phyloP scores from a whole-genome alignment of 2,329 filamentous ascomycete species.

The Colletotrichum orchidophilum region DNA sequence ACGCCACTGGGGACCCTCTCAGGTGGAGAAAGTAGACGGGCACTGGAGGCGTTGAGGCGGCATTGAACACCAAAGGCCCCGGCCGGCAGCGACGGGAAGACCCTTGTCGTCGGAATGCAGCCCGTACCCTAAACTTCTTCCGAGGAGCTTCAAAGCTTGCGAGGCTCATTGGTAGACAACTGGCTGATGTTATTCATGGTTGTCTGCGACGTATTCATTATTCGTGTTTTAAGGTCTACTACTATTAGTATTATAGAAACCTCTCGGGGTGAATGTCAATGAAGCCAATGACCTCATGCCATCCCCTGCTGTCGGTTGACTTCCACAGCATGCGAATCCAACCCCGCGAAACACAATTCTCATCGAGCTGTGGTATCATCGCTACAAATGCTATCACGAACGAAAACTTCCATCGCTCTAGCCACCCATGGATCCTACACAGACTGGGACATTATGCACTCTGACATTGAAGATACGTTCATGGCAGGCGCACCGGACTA shows the following conservation, averaged over 20 bases:
- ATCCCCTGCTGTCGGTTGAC: background rate
- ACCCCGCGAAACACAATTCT: constrained; percentile 6
- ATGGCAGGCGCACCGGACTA: background rate
- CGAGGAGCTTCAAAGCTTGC: background rate
- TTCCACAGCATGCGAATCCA: background rate
- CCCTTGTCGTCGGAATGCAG: constrained; percentile 28
- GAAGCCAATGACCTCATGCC: background rate
- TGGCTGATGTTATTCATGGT: background rate
- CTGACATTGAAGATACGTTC: background rate
- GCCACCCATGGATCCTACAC: constrained; percentile 14
- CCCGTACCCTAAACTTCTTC: background rate
- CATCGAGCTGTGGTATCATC: constrained; percentile 33
- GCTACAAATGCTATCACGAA: constrained; percentile 34
- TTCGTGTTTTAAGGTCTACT: constrained; percentile 8
- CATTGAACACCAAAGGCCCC: constrained; percentile 1
- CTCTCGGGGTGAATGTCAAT: background rate
- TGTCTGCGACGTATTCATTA: background rate
- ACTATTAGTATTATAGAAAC: constrained; percentile 4
- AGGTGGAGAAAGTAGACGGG: constrained; percentile 14
- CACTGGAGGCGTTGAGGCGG: constrained; percentile 10
- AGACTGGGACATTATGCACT: background rate
- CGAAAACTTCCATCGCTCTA: constrained; percentile 27
- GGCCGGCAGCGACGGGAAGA: constrained; percentile 15
- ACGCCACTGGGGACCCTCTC: constrained; percentile 19
- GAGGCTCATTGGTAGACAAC: background rate